Evolutionary conservation across 2,329 filamentous ascomycete species (phyloP), one percentile per base, ranked within the genome.

Genomic region (Phialemonium atrogriseum): DNA sequence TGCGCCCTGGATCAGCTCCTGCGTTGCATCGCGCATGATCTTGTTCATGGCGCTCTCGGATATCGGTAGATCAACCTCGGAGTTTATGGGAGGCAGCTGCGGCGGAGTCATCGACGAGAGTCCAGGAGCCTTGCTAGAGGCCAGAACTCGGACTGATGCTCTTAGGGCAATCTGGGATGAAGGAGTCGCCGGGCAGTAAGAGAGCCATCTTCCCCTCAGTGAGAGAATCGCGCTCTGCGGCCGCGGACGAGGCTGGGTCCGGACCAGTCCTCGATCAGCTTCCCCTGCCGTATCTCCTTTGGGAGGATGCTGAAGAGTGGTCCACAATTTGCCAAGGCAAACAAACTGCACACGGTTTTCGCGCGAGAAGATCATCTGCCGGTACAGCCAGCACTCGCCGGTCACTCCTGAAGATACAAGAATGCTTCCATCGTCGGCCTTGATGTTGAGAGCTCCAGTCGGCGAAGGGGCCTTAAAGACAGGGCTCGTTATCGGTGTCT

Each of bases 241-340:
- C 38, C 53, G 60, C 40, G 65, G 52, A 22, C 64, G 59, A 25
- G 55, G 49, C 19, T 60, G 53, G 27, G 55, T 39, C 2, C 58
- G 46, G 14, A 49, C 52, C 16, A 58, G 51, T 22, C 53, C 54
- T 35, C 59, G 57, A 37, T 68, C 65, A 11, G 52, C 44, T 38
- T 75, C 70, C 36, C 68, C 61, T 1, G 58, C 44, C 16, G 60
- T 51, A 18, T 72, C 66, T 15, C 61, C 61, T 36, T 66, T 66
- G 12, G 62, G 56, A 18, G 62, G 60, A 42, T 77, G 71, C 49
- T 91, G 84, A 17, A 94, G 64, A 26, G 78, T 80, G 1, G 91
- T 95, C 91, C 91, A 98, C 12, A 93, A 62, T 59, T 98, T 98
- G 13, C 81, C 88, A 34, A 91, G 66, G 47, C 87, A 95, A 22